Base-by-base conservation (phyloP, 108 stramenopile genomes). In the Schizochytrium sp. region DNA sequence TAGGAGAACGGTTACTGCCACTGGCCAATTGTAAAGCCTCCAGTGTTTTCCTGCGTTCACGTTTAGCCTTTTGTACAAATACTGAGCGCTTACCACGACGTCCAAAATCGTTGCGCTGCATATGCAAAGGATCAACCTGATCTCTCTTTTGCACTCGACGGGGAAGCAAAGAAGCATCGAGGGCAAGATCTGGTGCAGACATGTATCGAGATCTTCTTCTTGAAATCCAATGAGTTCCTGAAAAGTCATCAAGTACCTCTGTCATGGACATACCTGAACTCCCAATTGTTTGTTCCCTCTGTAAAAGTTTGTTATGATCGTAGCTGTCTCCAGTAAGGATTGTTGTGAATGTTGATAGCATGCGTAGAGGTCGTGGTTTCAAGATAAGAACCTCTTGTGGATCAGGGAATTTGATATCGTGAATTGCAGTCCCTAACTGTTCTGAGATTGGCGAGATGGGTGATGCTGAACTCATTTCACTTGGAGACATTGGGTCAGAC, bases 31-130 rank as follows among this genome's bases (percentile, higher is more conserved):
- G 28, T 28, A 28, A 28, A 28, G 28, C 28, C 28, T 28, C 19
- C 2, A n/a, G 28, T n/a, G 2, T 60, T 17, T n/a, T n/a, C 17
- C 59, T n/a, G 17, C 44, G 10, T 38, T 69, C 64, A 44, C 64
- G 7, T 7, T 3, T 7, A 1, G 64, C 28, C 1, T 44, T 38
- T 7, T 69, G 40, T 15, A 69, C 64, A 69, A 69, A 69, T 1
- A 69, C 44, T 3, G 64, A 69, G 64, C 64, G 64, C 15, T 69
- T 69, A 44, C 64, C 64, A 8, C 64, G 64, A 5, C 64, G 64
- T 0, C 64, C 64, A 69, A 69, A 69, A 2, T 69, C 64, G 42
- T 15, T 7, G 12, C 42, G 40, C 64, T 69, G 64, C 12, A 69
- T 8, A 44, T 69, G 64, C 10, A 44, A 15, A 7, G 64, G 64